A percentile compares a stretch with the other conserved stretches of the same genome.
Evolutionary conservation across 2,329 filamentous ascomycete species (phyloP).

Genomic region (Paraconiothyrium brasiliense): DNA sequence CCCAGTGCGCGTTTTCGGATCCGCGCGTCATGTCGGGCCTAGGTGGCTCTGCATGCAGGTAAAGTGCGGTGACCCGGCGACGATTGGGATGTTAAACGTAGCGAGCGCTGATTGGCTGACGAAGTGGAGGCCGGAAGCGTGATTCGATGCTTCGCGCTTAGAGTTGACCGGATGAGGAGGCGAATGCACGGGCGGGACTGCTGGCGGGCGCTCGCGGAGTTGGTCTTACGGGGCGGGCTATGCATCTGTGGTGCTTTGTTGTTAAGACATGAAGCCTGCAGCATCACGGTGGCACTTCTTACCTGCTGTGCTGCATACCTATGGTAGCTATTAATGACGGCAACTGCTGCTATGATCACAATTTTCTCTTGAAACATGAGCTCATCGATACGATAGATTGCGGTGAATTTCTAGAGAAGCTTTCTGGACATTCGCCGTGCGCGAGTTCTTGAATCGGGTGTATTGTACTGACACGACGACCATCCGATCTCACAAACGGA

Average conservation of each 20-base stretch:
- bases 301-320: background rate
- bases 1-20: constrained; percentile 38
- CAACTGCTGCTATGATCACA: too few relatives aligned
- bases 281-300: background rate
- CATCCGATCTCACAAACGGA: background rate
- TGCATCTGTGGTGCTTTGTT: background rate
- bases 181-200: constrained; percentile 26
- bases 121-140: constrained; percentile 34
- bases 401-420: background rate
- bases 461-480: background rate
- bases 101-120: constrained; percentile 44
- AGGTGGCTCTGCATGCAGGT: constrained; percentile 44
- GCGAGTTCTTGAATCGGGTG: background rate
- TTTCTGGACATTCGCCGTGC: background rate
- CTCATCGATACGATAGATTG: background rate
- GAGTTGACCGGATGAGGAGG: constrained; percentile 38
- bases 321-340: background rate
- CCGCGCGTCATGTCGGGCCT: constrained; percentile 29
- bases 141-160: constrained; percentile 40
- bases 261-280: constrained; percentile 3
- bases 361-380: too few relatives aligned
- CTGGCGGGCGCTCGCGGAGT: constrained; percentile 31
- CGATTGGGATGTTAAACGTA: constrained; percentile 47
- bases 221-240: constrained; percentile 17
- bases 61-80: constrained; percentile 45